Evolutionary conservation across 2,329 filamentous ascomycete genomes (phyloP).

Genomic region (Aspergillus brunneoviolaceus): DNA sequence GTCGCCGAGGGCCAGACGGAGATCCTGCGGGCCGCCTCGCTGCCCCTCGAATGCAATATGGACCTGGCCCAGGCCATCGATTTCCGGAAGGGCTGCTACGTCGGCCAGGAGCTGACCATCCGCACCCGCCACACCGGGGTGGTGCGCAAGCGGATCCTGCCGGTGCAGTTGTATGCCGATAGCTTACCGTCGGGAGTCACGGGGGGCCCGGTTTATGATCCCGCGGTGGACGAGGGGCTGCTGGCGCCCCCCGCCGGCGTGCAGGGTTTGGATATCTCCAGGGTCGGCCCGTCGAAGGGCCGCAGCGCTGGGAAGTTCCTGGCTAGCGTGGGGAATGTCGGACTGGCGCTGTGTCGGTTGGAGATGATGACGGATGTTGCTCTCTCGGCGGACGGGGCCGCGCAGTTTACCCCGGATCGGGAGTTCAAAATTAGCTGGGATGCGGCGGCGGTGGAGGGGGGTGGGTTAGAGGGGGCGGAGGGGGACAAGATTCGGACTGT

Average conservation of each 20-base stretch:
- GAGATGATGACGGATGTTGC: slow-evolving; percentile 85
- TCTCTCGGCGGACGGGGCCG: slow-evolving; percentile 63
- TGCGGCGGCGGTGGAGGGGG: slow-evolving; percentile 42
- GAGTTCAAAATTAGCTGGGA: slow-evolving; percentile 61
- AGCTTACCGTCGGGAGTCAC: slow-evolving; percentile 27
- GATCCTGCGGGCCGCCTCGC: slow-evolving; percentile 66
- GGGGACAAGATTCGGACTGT: slow-evolving; percentile 41
- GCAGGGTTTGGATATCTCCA: slow-evolving; percentile 54
- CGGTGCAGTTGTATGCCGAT: slow-evolving; percentile 68
- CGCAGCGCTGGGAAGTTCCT: slow-evolving; percentile 81
- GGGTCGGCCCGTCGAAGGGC: slow-evolving; percentile 51
- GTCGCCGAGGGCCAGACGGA: slow-evolving; percentile 83
- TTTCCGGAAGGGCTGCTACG: slow-evolving; percentile 94
- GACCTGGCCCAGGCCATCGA: slow-evolving; percentile 84
- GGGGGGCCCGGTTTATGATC: slow-evolving; percentile 35
- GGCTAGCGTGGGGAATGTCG: slow-evolving; percentile 76
- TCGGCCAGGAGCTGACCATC: slow-evolving; percentile 95
- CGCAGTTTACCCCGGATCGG: slow-evolving; percentile 58
- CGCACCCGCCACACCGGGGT: slow-evolving; percentile 93
- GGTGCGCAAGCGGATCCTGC: slow-evolving; percentile 84
- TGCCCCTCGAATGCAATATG: slow-evolving; percentile 87
- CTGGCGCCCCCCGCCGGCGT: slow-evolving; percentile 15
- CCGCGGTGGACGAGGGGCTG: slow-evolving; percentile 30
- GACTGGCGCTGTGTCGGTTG: slow-evolving; percentile 79
- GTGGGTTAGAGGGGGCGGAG: slow-evolving; percentile 8